Conservation (phyloP, 805 yeast genomes). For the Jamesozyma lodderae region DNA sequence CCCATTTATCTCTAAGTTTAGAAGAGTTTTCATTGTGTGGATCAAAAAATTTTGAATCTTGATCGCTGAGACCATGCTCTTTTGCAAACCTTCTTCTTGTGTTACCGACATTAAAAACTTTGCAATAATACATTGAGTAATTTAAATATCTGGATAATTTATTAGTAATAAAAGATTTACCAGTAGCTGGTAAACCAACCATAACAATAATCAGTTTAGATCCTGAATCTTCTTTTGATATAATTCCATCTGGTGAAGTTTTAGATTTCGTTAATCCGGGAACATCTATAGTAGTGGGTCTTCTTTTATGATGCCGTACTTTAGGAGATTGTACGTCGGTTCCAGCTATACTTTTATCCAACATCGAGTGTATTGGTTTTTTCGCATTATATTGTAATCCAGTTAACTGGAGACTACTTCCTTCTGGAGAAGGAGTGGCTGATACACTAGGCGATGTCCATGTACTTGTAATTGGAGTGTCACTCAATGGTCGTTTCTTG, state of each 20-base stretch:
- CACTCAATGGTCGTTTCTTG: constrained; percentile 64
- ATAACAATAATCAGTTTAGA: constrained; percentile 84
- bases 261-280: constrained; percentile 86
- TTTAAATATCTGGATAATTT: constrained; percentile 83
- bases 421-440: constrained; percentile 24
- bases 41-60: constrained; percentile 76
- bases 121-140: constrained; percentile 87
- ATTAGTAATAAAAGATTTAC: constrained; percentile 88
- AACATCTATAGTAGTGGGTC: constrained; percentile 80
- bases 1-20: constrained; percentile 83
- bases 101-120: constrained; percentile 91
- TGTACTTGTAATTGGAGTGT: constrained; percentile 58
- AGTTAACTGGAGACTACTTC: constrained; percentile 11
- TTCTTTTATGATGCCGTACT: constrained; percentile 32
- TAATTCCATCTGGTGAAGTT: constrained; percentile 65
- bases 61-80: constrained; percentile 32
- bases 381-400: not conserved
- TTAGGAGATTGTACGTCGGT: not conserved
- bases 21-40: constrained; percentile 65
- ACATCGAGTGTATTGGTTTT: not conserved
- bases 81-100: constrained; percentile 70
- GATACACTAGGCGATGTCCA: constrained; percentile 44
- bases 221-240: constrained; percentile 59
- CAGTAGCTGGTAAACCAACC: constrained; percentile 96
- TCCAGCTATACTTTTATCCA: not conserved